Percentiles rank a stretch among this genome's conserved stretches.
Conservation (phyloP, 2,329 filamentous ascomycete genomes). For the Fusarium avenaceum region DNA sequence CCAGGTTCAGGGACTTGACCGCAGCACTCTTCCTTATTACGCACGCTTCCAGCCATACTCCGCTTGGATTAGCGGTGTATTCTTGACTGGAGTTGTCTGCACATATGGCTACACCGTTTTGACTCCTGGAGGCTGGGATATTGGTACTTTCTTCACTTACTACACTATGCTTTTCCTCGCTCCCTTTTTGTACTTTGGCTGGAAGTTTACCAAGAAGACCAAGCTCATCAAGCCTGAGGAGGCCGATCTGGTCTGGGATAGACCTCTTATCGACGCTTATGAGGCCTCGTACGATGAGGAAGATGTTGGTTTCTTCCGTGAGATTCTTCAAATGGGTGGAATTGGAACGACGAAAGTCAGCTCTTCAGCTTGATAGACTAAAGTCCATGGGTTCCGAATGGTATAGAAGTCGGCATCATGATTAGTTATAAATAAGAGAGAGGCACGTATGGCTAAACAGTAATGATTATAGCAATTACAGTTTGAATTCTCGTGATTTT, state of each 20-base stretch:
- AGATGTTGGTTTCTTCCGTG: too few species aligned
- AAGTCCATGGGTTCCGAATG: too few species aligned
- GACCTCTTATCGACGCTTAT: slow-evolving; percentile 14
- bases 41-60: slow-evolving; percentile 14
- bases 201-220: slow-evolving; percentile 19
- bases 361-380: too few species aligned
- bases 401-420: too few species aligned
- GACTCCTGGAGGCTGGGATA: slow-evolving; percentile 1
- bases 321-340: too few species aligned
- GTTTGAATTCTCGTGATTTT: too few species aligned
- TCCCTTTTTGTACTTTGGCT: slow-evolving; percentile 5
- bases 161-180: slow-evolving; percentile 15
- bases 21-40: slow-evolving; percentile 51
- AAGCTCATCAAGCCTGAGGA: slow-evolving; percentile 11
- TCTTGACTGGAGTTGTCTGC: slow-evolving; percentile 6
- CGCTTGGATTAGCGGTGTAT: slow-evolving; percentile 4
- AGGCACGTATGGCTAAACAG: too few species aligned
- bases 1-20: slow-evolving; percentile 64
- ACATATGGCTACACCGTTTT: slow-evolving; percentile 9
- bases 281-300: neutral
- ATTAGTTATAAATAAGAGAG: too few species aligned
- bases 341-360: too few species aligned
- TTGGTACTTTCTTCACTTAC: slow-evolving; percentile 15
- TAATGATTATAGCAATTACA: too few species aligned
- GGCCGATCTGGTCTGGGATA: slow-evolving; percentile 15